Evolutionary conservation across 73 alveolate species (phyloP), one percentile per base, ranked within the genome.

Genomic region (Urostyla sp.): DNA sequence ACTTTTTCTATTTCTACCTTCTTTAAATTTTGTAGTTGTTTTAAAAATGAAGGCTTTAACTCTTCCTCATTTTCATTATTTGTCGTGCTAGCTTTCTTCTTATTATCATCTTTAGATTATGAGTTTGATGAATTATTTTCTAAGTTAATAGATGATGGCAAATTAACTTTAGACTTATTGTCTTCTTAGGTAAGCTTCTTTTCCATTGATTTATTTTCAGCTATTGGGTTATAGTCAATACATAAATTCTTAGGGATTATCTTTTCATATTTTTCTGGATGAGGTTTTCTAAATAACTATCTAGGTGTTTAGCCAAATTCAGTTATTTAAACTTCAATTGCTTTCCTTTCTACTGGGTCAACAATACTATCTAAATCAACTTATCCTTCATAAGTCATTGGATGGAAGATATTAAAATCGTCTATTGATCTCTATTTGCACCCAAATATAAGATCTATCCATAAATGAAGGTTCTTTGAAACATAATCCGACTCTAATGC

Each of bases 381-480:
- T 28, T 81, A 74, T 0, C 97, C 98, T 72, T 94, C 98, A 58
- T 97, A 97, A 27, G 99, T 94, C 36, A 96, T 73, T 48, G 99
- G 99, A 80, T 97, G 99, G 86, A 97, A 97, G 23, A 97, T 85
- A 89, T 95, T 96, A 75, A 75, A 77, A 32, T 90, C 94, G 27
- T 92, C 95, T 49, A 83, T 73, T 13, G 99, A 95, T 73, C 93
- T 85, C 80, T 97, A 96, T 61, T 96, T 97, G 72, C 82, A 89
- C 26, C 99, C 99, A 58, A 97, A 97, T 61, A 97, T 96, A 45
- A 97, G 72, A 58, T 97, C 99, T 38, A 97, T 93, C 99, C 99
- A 97, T 38, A 85, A 59, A 77, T 97, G 98, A 30, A 97, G 72
- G 48, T 91, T 78, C 18, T 87, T 69, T 10, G 97, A 87, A 0